Base-by-base conservation (phyloP, 1,139 yeast genomes). In the Yarrowia galli region DNA sequence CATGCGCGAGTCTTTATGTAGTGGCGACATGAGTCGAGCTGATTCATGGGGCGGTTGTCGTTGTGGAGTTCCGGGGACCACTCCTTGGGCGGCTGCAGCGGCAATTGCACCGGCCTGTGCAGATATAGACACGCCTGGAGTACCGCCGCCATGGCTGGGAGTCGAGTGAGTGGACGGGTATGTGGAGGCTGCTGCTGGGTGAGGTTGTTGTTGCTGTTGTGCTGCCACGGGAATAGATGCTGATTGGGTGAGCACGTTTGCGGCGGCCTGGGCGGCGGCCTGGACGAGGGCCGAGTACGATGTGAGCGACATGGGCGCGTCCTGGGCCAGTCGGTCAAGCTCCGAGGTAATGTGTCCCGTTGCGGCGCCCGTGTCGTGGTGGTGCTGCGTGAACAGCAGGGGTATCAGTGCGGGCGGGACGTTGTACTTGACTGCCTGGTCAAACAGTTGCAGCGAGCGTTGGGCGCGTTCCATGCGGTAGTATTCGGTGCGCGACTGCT, bases 401-500 rank as follows among this genome's bases (percentile, higher is more conserved):
- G 96, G 89, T n/a, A 92, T 86, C 73, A 87, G 76, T 68, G 83
- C 78, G 1, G 86, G 80, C 0, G 97, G 96, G 2, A 92, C 79
- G 49, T 88, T 87, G 15, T 88, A 85, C 58, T 81, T 80, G 9
- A 84, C 74, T 0, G 96, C 93, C 32, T 82, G 77, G 69, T 85
- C 85, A 65, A 91, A 73, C 22, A 91, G 81, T 68, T 85, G 86
- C 51, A 88, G 78, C 42, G 89, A 84, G 69, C 84, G 83, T 67
- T 83, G 82, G 23, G 89, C 81, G 48, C 83, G 79, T 74, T 92
- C 96, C 48, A 88, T 79, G 69, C 83, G 84, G 75, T 88, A 87
- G 73, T 82, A 87, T 71, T 89, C 95, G 75, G 91, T 97, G 72
- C 88, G 88, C 1, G 97, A 89, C 54, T 84, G 82, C 75, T 92